phyloP scores from a whole-genome alignment of 2,329 filamentous ascomycete species.

The Cadophora sp. region DNA sequence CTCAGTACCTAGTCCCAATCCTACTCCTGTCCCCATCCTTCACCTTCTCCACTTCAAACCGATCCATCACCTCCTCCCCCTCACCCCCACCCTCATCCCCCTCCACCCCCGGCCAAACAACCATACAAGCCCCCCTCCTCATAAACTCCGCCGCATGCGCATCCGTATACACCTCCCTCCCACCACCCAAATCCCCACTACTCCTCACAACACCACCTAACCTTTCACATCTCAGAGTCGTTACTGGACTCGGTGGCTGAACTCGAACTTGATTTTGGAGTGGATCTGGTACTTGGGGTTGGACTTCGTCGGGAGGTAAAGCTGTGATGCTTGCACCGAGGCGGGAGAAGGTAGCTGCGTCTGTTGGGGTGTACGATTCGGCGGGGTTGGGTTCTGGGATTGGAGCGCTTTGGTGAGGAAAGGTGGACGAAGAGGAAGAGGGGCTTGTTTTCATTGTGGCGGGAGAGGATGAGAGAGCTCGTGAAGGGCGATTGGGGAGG shows the following conservation, averaged over 20 bases:
- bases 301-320: constrained; percentile 12
- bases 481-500: background rate
- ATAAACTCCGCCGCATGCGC: constrained; percentile 11
- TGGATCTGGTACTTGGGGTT: background rate
- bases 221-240: constrained; percentile 1
- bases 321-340: constrained; percentile 17
- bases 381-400: background rate
- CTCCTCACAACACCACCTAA: background rate
- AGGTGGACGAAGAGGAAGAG: background rate
- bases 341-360: constrained; percentile 19
- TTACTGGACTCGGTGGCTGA: background rate
- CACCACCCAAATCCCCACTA: background rate
- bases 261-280: background rate
- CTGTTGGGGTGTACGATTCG: constrained; percentile 13
- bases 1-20: background rate
- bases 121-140: constrained; percentile 12
- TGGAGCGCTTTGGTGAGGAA: background rate
- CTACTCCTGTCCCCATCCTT: background rate
- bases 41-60: background rate
- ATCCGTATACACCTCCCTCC: background rate
- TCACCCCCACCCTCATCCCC: background rate
- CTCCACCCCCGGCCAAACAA: background rate
- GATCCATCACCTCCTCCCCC: too few relatives aligned
- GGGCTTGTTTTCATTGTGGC: background rate
- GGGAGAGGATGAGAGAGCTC: background rate